Evolutionary conservation across 768 basidiomycete genomes (phyloP), one percentile per base, ranked within the genome.

Genomic region (Russula abietina): DNA sequence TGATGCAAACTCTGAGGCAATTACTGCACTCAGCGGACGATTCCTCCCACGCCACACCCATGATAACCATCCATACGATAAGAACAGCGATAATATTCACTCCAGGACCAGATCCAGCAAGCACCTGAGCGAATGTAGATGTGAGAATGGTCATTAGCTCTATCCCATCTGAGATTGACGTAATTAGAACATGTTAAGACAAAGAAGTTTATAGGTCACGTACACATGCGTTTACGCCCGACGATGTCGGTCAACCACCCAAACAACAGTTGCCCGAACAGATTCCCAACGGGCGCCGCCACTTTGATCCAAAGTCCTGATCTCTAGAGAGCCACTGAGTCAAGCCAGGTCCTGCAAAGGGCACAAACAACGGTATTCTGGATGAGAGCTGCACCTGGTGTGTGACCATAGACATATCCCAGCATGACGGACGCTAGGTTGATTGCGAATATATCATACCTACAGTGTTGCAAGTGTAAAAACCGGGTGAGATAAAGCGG

Each of bases 361-460:
- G 17, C 46, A 36, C 33, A 17, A 41, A 14, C 6, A 14, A 7
- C 26, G 12, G 11, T 6, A 24, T 59, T 50, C 12, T 48, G 14
- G 8, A 39, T 19, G 14, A 30, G n/a, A 6, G 24, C 4, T 39
- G 11, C 26, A 64, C 62, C 69, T 33, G 19, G n/a, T 28, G 58
- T 70, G 30, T 71, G 60, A 43, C 84, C 83, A 57, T 94, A 94
- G 60, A 93, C 86, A 69, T 86, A 89, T 30, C 87, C 90, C 57
- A 96, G 75, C 91, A 95, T 93, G 0, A 79, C 78, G 0, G 88
- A 83, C 0, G 84, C 91, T 41, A 94, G 87, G 73, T 87, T 91
- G 75, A 95, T 95, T 5, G 91, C 89, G 70, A 94, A 97, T 57
- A 95, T 86, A 65, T 93, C 91, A 70, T 91, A 91, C n/a, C n/a